phyloP scores from a whole-genome alignment of 257 asterid species.

The Solanum pinnatisectum region DNA sequence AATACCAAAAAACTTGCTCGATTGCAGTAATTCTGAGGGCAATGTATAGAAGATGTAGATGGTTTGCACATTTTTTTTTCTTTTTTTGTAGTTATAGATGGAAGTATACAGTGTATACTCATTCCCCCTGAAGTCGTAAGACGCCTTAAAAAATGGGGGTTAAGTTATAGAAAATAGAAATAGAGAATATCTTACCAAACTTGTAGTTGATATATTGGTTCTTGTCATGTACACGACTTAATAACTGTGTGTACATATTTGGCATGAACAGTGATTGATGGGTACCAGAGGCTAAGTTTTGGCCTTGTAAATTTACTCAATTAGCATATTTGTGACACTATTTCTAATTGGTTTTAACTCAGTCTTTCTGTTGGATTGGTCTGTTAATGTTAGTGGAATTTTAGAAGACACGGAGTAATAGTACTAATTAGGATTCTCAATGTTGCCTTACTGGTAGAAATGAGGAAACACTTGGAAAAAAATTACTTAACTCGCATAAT shows the following conservation, averaged over 20 bases:
- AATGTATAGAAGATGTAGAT: neutral
- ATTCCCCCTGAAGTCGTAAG: slow-evolving; percentile 1
- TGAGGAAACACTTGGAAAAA: neutral
- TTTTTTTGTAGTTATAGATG: neutral
- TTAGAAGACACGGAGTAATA: neutral
- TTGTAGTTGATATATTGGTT: neutral
- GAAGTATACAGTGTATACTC: neutral
- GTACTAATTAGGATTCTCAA: neutral
- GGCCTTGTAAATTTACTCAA: neutral
- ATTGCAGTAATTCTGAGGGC: neutral
- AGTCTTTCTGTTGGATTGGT: neutral
- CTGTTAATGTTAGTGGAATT: neutral
- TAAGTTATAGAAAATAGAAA: neutral
- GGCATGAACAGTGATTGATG: neutral
- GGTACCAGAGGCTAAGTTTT: neutral
- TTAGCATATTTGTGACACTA: neutral
- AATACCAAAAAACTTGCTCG: neutral
- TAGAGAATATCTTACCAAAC: neutral
- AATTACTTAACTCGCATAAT: neutral
- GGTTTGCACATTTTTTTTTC: neutral
- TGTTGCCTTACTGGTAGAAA: neutral
- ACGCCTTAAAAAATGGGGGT: neutral
- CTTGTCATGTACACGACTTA: neutral
- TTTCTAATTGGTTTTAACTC: neutral
- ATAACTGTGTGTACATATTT: neutral